Percentiles rank a stretch among this genome's conserved stretches.
Conservation (phyloP, 2,329 filamentous ascomycete genomes). For the Cryphonectria parasitica region DNA sequence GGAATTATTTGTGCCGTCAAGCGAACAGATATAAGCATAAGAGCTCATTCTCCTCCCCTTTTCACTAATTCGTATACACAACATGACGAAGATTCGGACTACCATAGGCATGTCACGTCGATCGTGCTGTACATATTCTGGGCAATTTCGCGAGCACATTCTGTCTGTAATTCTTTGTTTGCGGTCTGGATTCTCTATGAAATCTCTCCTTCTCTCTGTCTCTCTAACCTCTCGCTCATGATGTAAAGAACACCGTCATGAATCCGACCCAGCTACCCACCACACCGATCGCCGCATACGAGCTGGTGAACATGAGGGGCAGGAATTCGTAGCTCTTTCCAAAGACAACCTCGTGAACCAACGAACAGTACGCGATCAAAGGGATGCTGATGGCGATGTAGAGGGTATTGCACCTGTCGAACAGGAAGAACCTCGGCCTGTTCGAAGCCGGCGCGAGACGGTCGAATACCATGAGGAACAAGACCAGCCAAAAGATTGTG, state of each 20-base stretch:
- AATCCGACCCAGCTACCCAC: constrained; percentile 95
- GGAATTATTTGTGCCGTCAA: not conserved
- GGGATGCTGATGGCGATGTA: constrained; percentile 92
- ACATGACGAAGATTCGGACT: no score
- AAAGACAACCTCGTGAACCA: constrained; percentile 83
- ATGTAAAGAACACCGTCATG: constrained; percentile 84
- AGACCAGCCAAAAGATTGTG: constrained; percentile 86
- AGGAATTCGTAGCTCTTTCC: constrained; percentile 85
- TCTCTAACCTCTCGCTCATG: constrained; percentile 38
- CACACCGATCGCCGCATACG: constrained; percentile 92
- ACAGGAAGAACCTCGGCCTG: constrained; percentile 80
- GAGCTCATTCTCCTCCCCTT: not conserved
- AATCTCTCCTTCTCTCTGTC: no score
- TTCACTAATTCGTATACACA: not conserved
- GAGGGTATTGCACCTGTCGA: constrained; percentile 86
- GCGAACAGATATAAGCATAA: not conserved
- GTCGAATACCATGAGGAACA: constrained; percentile 87
- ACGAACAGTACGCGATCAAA: constrained; percentile 83
- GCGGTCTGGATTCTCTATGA: not conserved
- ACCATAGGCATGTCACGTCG: not conserved
- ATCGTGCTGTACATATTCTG: not conserved
- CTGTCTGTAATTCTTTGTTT: not conserved
- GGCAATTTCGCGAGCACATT: not conserved
- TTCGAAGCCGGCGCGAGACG: constrained; percentile 81
- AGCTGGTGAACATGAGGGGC: constrained; percentile 95